Percentiles rank a stretch among this genome's conserved stretches.
phyloP scores from a whole-genome alignment of 768 basidiomycete species.

The Hygrophorus pudorinus region DNA sequence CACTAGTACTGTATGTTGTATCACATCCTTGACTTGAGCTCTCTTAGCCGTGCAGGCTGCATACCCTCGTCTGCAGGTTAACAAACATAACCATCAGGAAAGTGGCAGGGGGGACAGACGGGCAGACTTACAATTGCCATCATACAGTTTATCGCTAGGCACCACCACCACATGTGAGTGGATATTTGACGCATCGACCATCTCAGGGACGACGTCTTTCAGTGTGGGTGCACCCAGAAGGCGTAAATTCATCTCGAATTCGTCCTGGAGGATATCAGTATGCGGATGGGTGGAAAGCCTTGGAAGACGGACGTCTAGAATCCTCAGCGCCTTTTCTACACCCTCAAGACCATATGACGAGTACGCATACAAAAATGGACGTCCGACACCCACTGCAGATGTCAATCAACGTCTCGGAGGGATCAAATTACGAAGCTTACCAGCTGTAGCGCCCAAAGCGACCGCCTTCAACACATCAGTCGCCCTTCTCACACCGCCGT shows the following conservation, averaged over 20 bases:
- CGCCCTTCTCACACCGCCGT: constrained; percentile 88
- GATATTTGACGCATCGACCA: constrained; percentile 81
- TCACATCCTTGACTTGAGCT: too few species aligned
- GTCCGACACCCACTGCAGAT: constrained; percentile 61
- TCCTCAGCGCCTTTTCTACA: constrained; percentile 72
- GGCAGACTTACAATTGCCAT: constrained; percentile 63
- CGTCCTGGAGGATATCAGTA: constrained; percentile 48
- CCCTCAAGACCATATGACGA: constrained; percentile 85
- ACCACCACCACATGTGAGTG: constrained; percentile 54
- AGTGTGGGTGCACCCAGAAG: constrained; percentile 78
- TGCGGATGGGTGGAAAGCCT: neutral
- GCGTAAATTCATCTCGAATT: constrained; percentile 98
- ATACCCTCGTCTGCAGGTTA: too few species aligned
- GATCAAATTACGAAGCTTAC: neutral
- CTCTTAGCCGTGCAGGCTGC: too few species aligned
- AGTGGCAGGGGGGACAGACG: neutral
- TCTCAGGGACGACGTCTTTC: constrained; percentile 70
- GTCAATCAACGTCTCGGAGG: neutral
- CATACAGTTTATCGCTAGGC: constrained; percentile 67
- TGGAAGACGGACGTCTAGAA: constrained; percentile 46
- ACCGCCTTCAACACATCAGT: constrained; percentile 85
- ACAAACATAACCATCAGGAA: too few species aligned
- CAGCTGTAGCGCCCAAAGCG: constrained; percentile 70
- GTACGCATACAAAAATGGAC: constrained; percentile 84
- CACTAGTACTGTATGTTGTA: too few species aligned